Evolutionary conservation across 306 rosid genomes (phyloP).

Genomic region (Coriaria nepalensis): DNA sequence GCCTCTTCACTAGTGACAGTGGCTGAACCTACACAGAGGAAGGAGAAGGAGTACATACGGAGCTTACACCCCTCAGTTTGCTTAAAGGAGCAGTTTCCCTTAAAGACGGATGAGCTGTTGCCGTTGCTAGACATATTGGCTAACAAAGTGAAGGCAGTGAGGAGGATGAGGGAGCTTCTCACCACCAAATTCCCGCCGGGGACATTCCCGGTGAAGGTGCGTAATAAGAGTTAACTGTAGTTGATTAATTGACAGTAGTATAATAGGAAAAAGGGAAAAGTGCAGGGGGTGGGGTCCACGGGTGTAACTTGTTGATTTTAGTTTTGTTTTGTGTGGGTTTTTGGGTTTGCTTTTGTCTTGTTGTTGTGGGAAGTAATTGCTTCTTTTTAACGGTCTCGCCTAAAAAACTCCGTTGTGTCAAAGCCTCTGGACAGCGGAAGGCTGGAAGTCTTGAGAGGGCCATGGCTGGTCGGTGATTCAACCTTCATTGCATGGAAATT

Average conservation of each 20-base stretch:
- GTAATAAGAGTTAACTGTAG: neutral
- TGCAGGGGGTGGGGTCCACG: slow-evolving; percentile 6
- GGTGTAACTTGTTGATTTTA: slow-evolving; percentile 2
- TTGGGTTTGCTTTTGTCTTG: slow-evolving; percentile 6
- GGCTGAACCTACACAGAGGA: slow-evolving; percentile 30
- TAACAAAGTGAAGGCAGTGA: slow-evolving; percentile 80
- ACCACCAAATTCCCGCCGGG: slow-evolving; percentile 96
- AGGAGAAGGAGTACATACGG: slow-evolving; percentile 74
- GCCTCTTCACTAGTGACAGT: slow-evolving; percentile 12
- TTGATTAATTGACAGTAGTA: slow-evolving; percentile 7
- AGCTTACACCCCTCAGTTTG: slow-evolving; percentile 84
- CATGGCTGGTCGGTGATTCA: slow-evolving; percentile 7
- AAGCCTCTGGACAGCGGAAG: too few relatives aligned
- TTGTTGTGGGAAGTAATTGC: too few relatives aligned
- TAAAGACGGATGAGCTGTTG: slow-evolving; percentile 80
- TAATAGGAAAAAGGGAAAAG: neutral
- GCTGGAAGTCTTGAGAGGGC: too few relatives aligned
- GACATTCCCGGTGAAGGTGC: slow-evolving; percentile 87
- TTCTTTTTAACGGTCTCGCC: slow-evolving; percentile 7
- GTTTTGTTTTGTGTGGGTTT: slow-evolving; percentile 8
- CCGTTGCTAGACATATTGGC: slow-evolving; percentile 87
- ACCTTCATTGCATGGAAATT: slow-evolving; percentile 1
- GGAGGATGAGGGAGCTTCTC: slow-evolving; percentile 84
- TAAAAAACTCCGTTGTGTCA: neutral
- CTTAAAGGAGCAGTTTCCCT: slow-evolving; percentile 90